These are phyloP conservation scores for Jatropha multifida DNA, from an alignment of 441 rosid species.

Conservation along the genomic window DNA sequence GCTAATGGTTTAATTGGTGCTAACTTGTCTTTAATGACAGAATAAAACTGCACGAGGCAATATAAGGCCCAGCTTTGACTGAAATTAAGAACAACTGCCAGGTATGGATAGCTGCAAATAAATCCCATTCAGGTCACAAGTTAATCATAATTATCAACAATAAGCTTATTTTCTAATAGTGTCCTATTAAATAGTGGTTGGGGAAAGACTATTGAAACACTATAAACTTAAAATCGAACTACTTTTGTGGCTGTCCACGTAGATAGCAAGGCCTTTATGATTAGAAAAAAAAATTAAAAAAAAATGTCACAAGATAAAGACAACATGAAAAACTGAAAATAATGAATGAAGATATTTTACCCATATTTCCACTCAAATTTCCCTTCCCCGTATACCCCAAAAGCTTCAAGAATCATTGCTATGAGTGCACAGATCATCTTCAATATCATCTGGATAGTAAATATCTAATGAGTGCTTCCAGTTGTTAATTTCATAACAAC, in stretches of 20 bases:
- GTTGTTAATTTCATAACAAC: constrained; percentile 17
- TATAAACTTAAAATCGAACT: neutral
- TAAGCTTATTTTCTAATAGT: neutral
- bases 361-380: constrained; percentile 93
- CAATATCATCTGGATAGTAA: constrained; percentile 70
- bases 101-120: constrained; percentile 80
- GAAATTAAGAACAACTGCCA: constrained; percentile 93
- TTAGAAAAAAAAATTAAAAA: neutral
- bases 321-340: neutral
- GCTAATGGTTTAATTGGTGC: constrained; percentile 91
- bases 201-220: neutral
- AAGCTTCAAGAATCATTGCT: constrained; percentile 87
- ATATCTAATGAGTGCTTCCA: constrained; percentile 18
- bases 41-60: constrained; percentile 94
- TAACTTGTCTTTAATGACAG: constrained; percentile 79
- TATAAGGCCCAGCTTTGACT: constrained; percentile 97
- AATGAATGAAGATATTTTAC: constrained; percentile 39
- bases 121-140: constrained; percentile 19
- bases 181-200: neutral
- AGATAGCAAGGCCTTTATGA: neutral
- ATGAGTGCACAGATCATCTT: constrained; percentile 88
- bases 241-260: neutral
- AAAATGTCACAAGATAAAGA: constrained; percentile 8
- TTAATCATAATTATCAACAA: neutral
- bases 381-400: constrained; percentile 98